phyloP scores from a whole-genome alignment of 208 protist species.

The Trypanosoma lewisi region DNA sequence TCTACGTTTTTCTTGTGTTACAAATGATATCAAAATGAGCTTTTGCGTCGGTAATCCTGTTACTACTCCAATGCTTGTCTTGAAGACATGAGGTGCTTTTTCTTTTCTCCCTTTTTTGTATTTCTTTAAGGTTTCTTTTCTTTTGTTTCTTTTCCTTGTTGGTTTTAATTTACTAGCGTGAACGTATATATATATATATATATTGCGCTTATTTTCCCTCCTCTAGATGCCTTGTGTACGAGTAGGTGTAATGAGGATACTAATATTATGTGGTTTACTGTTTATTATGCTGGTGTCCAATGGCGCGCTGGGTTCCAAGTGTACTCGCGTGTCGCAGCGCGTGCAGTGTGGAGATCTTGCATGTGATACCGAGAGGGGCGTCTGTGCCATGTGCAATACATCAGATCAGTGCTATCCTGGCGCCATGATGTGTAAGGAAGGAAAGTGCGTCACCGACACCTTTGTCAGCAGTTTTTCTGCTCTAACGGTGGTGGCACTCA shows the following conservation, averaged over 20 bases:
- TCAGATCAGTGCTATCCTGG: slow-evolving; percentile 64
- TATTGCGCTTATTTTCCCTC: too few relatives aligned
- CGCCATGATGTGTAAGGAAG: slow-evolving; percentile 47
- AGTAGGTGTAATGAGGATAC: neutral
- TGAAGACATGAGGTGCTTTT: too few relatives aligned
- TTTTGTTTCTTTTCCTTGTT: too few relatives aligned
- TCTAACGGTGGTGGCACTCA: slow-evolving; percentile 44
- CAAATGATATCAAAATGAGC: neutral
- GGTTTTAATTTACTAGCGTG: too few relatives aligned
- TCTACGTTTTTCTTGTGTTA: neutral
- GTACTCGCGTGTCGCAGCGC: slow-evolving; percentile 54
- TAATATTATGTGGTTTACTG: neutral
- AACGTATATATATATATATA: too few relatives aligned
- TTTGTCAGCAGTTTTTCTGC: slow-evolving; percentile 22
- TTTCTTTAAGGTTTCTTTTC: too few relatives aligned
- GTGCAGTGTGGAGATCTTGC: slow-evolving; percentile 64
- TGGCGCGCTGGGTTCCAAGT: slow-evolving; percentile 19
- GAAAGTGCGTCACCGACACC: slow-evolving; percentile 47
- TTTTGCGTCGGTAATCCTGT: too few relatives aligned
- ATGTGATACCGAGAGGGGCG: slow-evolving; percentile 34
- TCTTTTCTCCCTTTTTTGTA: too few relatives aligned
- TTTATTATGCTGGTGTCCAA: slow-evolving; percentile 1
- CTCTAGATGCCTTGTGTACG: too few relatives aligned
- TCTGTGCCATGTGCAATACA: slow-evolving; percentile 45
- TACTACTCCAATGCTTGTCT: neutral